A percentile compares a stretch with the other conserved stretches of the same genome.
These are phyloP conservation scores for Aristolochia fimbriata DNA, from an alignment of 164 flowering plant species.

Conservation along the genomic window DNA sequence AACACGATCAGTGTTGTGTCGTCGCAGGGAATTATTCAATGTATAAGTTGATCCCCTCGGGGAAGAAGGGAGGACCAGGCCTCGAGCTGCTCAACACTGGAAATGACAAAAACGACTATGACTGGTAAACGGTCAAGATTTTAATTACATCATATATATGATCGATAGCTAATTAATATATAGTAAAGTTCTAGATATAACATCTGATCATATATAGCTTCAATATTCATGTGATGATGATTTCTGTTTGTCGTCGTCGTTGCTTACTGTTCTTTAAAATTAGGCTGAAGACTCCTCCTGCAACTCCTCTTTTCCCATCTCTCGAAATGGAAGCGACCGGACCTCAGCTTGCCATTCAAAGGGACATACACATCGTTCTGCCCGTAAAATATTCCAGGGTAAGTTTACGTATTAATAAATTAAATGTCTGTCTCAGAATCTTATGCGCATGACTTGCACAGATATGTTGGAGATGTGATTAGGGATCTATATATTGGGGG, in stretches of 20 bases:
- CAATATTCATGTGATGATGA: too few species aligned
- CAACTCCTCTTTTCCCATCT: slow-evolving; percentile 63
- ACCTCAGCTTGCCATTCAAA: slow-evolving; percentile 25
- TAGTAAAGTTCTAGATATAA: not conserved
- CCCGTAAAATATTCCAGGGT: slow-evolving; percentile 35
- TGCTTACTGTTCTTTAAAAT: not conserved
- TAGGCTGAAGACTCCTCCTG: slow-evolving; percentile 75
- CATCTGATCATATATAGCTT: too few species aligned
- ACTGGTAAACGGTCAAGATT: slow-evolving; percentile 27
- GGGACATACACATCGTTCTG: slow-evolving; percentile 38
- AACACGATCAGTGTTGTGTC: too few species aligned
- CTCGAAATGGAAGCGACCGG: slow-evolving; percentile 54
- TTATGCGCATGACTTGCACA: too few species aligned
- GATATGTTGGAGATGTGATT: too few species aligned
- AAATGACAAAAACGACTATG: slow-evolving; percentile 41
- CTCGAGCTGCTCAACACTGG: slow-evolving; percentile 22
- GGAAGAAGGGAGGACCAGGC: slow-evolving; percentile 32
- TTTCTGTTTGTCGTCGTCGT: not conserved
- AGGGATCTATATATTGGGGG: too few species aligned
- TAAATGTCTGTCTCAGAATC: too few species aligned
- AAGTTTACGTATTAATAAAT: too few species aligned
- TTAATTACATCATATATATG: too few species aligned
- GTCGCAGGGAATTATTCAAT: slow-evolving; percentile 25
- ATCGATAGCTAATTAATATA: not conserved
- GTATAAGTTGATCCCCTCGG: slow-evolving; percentile 33